Percentiles rank a stretch among this genome's conserved stretches.
Evolutionary conservation across 176 grass and related monocot genomes (phyloP).

Genomic region (Oryza rufipogon): DNA sequence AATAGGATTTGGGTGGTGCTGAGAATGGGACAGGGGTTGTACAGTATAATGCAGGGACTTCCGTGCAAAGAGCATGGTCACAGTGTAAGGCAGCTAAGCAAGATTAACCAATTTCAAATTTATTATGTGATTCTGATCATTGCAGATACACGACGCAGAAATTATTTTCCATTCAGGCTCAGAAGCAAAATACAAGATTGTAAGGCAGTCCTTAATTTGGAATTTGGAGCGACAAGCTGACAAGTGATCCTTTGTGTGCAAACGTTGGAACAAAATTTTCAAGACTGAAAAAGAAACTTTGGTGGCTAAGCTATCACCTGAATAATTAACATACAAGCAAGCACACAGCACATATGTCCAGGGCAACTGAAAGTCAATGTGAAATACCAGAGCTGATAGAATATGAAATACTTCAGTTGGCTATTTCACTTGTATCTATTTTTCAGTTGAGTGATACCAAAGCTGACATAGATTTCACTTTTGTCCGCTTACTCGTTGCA

Average conservation of each 20-base stretch:
- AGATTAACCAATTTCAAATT: neutral
- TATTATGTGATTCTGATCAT: neutral
- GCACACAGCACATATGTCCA: neutral
- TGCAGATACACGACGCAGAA: neutral
- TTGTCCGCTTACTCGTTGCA: neutral
- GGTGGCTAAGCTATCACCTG: neutral
- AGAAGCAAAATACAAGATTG: neutral
- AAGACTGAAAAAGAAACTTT: neutral
- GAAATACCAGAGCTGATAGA: neutral
- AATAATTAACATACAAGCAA: neutral
- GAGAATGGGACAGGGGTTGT: neutral
- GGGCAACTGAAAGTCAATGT: neutral
- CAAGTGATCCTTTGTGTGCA: neutral
- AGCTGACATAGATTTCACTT: neutral
- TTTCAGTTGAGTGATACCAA: too few species aligned
- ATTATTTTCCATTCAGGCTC: neutral
- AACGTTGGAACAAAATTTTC: neutral
- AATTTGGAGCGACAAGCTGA: neutral
- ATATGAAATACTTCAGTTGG: neutral
- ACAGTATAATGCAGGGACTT: neutral
- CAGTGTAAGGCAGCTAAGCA: neutral
- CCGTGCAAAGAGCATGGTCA: neutral
- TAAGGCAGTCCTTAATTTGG: neutral
- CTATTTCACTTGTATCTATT: neutral
- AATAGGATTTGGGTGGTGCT: too few species aligned